phyloP scores from a whole-genome alignment of 352 stramenopile genomes.

The Phytophthora pinifolia region DNA sequence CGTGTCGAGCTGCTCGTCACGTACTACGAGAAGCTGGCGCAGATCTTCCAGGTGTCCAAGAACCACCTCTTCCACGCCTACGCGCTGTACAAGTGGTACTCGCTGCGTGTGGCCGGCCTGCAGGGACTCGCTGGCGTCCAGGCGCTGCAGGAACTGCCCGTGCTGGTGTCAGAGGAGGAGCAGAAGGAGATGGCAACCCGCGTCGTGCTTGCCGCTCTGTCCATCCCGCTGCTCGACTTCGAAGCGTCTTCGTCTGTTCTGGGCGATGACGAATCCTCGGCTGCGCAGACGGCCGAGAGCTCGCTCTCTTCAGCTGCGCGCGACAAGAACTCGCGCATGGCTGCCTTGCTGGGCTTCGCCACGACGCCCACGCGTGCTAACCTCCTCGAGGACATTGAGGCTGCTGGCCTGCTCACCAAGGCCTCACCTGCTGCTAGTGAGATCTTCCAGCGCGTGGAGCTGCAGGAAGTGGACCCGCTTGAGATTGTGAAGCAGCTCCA shows the following conservation, averaged over 20 bases:
- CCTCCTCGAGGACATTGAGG: constrained; percentile 90
- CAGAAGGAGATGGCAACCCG: constrained; percentile 87
- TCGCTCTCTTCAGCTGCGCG: constrained; percentile 57
- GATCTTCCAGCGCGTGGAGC: constrained; percentile 73
- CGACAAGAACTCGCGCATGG: constrained; percentile 95
- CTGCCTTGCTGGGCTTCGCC: constrained; percentile 90
- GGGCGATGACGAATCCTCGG: constrained; percentile 58
- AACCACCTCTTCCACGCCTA: constrained; percentile 98
- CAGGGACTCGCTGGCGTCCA: constrained; percentile 45
- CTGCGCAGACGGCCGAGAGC: constrained; percentile 37
- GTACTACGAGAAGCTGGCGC: constrained; percentile 98
- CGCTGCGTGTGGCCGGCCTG: constrained; percentile 90
- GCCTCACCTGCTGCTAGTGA: constrained; percentile 55
- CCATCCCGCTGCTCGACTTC: constrained; percentile 88
- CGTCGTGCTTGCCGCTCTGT: constrained; percentile 93
- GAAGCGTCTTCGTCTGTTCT: constrained; percentile 58
- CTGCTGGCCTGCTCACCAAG: constrained; percentile 64
- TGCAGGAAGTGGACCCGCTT: constrained; percentile 71
- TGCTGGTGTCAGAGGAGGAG: constrained; percentile 73
- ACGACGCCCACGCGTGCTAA: constrained; percentile 88
- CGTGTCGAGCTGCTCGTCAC: constrained; percentile 95
- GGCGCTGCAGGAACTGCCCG: constrained; percentile 37
- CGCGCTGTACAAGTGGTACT: constrained; percentile 96
- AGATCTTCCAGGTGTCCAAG: constrained; percentile 97
- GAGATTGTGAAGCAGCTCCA: constrained; percentile 76